Evolutionary conservation across 139 green algal genomes (phyloP).

Genomic region (Coelastrella sp.): DNA sequence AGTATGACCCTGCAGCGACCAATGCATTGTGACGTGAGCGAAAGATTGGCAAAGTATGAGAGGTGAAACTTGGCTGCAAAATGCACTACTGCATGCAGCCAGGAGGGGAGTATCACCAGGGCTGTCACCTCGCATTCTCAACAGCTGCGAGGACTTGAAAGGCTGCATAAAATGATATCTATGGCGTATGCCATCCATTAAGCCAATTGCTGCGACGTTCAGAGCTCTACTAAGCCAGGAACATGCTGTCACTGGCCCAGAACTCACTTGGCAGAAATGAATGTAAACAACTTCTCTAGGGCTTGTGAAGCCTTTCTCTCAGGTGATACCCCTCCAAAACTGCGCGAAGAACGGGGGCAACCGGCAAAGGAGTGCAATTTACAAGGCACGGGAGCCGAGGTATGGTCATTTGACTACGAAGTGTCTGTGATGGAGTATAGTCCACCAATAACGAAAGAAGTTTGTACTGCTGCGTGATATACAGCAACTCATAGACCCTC

Average conservation of each 20-base stretch:
- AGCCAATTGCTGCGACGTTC: no score
- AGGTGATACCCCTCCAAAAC: slow-evolving; percentile 79
- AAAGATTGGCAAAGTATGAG: neutral
- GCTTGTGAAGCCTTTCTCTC: slow-evolving; percentile 74
- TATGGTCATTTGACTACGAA: neutral
- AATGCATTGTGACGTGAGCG: neutral
- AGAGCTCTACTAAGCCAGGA: no score
- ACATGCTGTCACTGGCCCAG: neutral
- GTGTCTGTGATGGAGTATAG: neutral
- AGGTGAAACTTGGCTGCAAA: no score
- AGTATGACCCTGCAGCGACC: slow-evolving; percentile 64
- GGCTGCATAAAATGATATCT: no score
- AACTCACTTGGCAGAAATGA: slow-evolving; percentile 72
- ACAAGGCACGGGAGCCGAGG: no score
- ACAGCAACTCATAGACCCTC: no score
- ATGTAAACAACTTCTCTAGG: slow-evolving; percentile 83
- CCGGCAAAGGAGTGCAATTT: slow-evolving; percentile 22
- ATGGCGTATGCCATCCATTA: no score
- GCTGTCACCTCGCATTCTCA: neutral
- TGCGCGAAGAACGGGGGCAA: slow-evolving; percentile 30
- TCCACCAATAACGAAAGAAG: neutral
- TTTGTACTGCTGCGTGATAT: neutral
- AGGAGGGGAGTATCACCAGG: neutral
- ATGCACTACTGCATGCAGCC: neutral
- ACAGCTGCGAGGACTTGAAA: neutral